These are phyloP conservation scores for Cladosporium velox DNA, from an alignment of 2,329 filamentous ascomycete genomes.

Conservation along the genomic window DNA sequence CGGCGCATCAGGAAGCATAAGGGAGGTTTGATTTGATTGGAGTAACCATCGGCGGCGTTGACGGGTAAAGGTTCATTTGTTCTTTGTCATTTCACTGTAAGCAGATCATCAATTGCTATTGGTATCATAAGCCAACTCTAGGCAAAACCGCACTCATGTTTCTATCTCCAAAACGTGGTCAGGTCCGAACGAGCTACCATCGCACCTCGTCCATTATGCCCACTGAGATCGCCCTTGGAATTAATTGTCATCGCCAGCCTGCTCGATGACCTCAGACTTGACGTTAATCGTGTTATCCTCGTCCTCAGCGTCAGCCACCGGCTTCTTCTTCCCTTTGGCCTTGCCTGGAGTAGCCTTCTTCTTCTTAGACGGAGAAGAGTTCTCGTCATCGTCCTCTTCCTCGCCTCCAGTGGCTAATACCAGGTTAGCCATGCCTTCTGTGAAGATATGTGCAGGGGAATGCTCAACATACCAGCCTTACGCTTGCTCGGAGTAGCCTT, in stretches of 20 bases:
- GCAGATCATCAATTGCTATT: not conserved
- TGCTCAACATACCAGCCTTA: not conserved
- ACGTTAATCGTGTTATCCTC: not conserved
- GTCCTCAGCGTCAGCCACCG: not conserved
- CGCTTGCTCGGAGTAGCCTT: not conserved
- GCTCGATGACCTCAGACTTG: not conserved
- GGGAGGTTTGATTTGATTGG: not conserved
- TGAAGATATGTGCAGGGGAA: not conserved
- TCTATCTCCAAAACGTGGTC: not conserved
- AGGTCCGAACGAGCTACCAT: not conserved
- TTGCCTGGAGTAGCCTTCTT: constrained; percentile 10
- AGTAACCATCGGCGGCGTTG: not conserved
- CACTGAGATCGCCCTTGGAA: not conserved
- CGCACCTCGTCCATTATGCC: not conserved
- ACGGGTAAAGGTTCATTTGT: not conserved
- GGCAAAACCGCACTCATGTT: not conserved
- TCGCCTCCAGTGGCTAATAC: not conserved
- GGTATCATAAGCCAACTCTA: not conserved
- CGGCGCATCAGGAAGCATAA: not conserved
- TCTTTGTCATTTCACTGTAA: not conserved
- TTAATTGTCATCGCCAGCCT: not conserved
- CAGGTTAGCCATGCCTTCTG: no score
- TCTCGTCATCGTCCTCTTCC: not conserved
- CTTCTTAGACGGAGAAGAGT: not conserved
- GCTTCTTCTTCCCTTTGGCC: constrained; percentile 3